Base-by-base conservation (phyloP, 768 basidiomycete genomes). In the Tylopilus subfusipes region DNA sequence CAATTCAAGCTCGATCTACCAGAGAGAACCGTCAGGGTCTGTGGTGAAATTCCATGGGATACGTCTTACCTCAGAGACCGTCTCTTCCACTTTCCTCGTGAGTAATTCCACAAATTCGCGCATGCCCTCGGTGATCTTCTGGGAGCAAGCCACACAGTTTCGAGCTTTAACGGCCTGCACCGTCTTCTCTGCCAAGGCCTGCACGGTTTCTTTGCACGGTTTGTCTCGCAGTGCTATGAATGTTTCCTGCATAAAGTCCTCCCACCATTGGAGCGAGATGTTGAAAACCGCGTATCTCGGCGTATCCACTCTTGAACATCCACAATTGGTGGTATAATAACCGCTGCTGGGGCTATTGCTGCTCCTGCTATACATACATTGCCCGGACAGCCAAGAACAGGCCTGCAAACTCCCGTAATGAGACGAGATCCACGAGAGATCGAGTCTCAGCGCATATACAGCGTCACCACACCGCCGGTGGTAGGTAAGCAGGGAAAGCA, bases 191-290 rank as follows among this genome's bases (percentile, higher is more conserved):
- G 27, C 48, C 10, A 8, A 18, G 11, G 4, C 16, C 27, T 18
- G 1, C 11, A 42, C 40, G 16, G 49, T 42, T 5, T 10, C 49
- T 1, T 24, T 33, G 40, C 49, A 42, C 10, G 49, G 40, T 16
- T 31, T 50, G 21, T 50, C 49, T 24, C 21, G 39, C 16, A 50
- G 39, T 22, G 4, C 30, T 1, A 16, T 18, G 16, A 50, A 50
- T 1, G 11, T 13, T 31, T 31, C 40, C 29, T 42, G 19, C 49
- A 50, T 42, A 10, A 50, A 68, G 16, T 53, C 34, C 3, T 58
- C 53, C 67, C 67, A 68, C 67, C 63, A 66, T 14, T 54, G 25
- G n/a, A 50, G 39, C n/a, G 51, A 18, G 5, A 0, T 0, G 10
- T 12, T 2, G 16, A 57, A 58, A 6, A 49, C 5, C n/a, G 6